These are phyloP conservation scores for Dryas integrifolia DNA, from an alignment of 331 rosid genomes.

Conservation along the genomic window DNA sequence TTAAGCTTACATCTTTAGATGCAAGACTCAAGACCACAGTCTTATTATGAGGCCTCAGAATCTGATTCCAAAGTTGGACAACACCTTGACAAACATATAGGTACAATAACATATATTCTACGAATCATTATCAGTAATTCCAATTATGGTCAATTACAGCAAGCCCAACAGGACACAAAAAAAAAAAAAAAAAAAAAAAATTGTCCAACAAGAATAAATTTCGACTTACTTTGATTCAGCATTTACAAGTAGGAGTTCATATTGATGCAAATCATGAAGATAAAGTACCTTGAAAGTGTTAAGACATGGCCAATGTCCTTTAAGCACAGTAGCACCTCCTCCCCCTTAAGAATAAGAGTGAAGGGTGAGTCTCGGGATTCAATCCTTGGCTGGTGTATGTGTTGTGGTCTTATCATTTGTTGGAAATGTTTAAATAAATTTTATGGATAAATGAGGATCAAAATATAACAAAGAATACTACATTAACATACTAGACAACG, in stretches of 20 bases:
- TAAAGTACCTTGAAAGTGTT: not conserved
- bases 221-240: not conserved
- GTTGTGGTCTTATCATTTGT: not conserved
- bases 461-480: not conserved
- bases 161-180: not conserved
- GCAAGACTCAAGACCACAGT: not conserved
- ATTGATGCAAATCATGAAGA: not conserved
- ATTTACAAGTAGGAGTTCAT: not conserved
- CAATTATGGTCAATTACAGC: not conserved
- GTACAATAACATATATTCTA: not conserved
- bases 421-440: not conserved
- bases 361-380: not conserved
- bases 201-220: not conserved
- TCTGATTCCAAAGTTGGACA: not conserved
- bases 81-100: not conserved
- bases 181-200: not conserved
- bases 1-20: not conserved
- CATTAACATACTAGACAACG: not conserved
- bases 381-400: not conserved
- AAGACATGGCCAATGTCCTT: not conserved
- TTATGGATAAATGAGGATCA: not conserved
- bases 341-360: not conserved
- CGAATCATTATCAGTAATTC: not conserved
- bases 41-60: not conserved
- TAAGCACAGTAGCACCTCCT: conserved; percentile 1